Evolutionary conservation across 2,329 filamentous ascomycete genomes (phyloP).

Genomic region (Mariannaea elegans): DNA sequence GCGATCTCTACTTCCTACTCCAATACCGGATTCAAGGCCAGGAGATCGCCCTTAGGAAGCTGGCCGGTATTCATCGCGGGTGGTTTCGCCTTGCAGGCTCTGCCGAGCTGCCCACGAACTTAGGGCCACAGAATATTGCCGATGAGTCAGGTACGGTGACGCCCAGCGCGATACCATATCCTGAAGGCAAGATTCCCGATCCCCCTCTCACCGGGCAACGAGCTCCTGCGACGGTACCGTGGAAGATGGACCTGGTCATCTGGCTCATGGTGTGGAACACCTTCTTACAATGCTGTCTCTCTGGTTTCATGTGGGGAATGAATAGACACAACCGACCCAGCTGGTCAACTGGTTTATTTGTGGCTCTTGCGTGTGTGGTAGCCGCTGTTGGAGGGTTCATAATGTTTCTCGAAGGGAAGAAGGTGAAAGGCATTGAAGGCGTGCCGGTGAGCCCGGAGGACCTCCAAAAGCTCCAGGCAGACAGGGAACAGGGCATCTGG

Average conservation of each 20-base stretch:
- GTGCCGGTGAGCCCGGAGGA: conserved; percentile 69
- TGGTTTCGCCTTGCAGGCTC: conserved; percentile 81
- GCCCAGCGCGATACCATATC: conserved; percentile 63
- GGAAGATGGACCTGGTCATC: conserved; percentile 83
- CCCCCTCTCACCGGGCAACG: conserved; percentile 76
- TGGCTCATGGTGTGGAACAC: conserved; percentile 85
- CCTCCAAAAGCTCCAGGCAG: conserved; percentile 56
- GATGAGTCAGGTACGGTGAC: conserved; percentile 48
- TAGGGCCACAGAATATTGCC: conserved; percentile 63
- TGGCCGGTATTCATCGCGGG: conserved; percentile 77
- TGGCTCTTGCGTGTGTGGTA: conserved; percentile 76
- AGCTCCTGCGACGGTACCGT: conserved; percentile 71
- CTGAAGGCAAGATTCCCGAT: conserved; percentile 68
- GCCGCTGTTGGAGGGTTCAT: conserved; percentile 74
- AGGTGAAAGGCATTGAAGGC: conserved; percentile 76
- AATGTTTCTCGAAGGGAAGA: conserved; percentile 76
- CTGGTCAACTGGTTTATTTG: conserved; percentile 83
- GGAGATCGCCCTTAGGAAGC: conserved; percentile 66
- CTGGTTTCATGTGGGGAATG: conserved; percentile 84
- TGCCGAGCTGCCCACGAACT: conserved; percentile 60
- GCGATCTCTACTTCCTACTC: conserved; percentile 78
- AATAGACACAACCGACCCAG: conserved; percentile 77
- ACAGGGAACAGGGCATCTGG: conserved; percentile 63
- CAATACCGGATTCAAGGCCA: conserved; percentile 67
- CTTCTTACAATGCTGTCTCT: conserved; percentile 76